Evolutionary conservation across 352 stramenopile species (phyloP).

Genomic region (Phytopythium chamaehyphon): DNA sequence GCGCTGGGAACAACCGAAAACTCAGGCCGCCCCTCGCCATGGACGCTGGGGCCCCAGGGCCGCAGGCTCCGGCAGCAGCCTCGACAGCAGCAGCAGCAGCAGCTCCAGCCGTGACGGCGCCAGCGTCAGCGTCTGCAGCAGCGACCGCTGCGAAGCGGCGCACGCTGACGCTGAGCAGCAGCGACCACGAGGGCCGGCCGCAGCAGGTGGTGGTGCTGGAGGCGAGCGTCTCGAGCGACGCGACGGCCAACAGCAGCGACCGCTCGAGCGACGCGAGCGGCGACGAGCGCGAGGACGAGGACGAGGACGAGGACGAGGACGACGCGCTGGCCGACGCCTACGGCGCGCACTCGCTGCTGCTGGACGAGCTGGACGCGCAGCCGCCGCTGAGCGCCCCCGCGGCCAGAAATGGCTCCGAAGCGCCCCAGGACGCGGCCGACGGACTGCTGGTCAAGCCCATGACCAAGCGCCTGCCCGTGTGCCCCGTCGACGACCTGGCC

Average conservation of each 20-base stretch:
- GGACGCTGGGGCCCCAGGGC: not conserved
- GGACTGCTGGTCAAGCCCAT: constrained; percentile 69
- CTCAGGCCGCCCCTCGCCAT: not conserved
- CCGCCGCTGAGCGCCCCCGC: constrained; percentile 4
- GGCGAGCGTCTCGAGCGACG: constrained; percentile 28
- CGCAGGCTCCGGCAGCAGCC: not conserved
- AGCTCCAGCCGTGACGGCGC: not conserved
- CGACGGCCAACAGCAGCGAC: constrained; percentile 36
- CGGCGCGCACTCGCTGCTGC: constrained; percentile 27
- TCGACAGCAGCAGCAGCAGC: not conserved
- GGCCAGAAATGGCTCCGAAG: constrained; percentile 12
- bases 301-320: constrained; percentile 23
- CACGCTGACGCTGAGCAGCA: constrained; percentile 11
- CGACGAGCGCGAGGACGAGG: constrained; percentile 10
- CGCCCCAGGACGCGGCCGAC: too few species aligned
- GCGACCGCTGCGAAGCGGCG: not conserved
- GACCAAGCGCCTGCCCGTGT: constrained; percentile 59
- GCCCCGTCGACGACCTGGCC: constrained; percentile 66
- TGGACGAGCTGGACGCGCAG: constrained; percentile 23
- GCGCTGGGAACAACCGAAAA: too few species aligned
- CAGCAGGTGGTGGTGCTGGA: constrained; percentile 16
- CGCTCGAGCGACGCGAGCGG: constrained; percentile 29
- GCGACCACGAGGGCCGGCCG: constrained; percentile 7
- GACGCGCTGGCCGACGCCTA: constrained; percentile 34
- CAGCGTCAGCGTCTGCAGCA: not conserved